Base-by-base conservation (phyloP, 129 eudicot genomes). In the Flaveria brownii region DNA sequence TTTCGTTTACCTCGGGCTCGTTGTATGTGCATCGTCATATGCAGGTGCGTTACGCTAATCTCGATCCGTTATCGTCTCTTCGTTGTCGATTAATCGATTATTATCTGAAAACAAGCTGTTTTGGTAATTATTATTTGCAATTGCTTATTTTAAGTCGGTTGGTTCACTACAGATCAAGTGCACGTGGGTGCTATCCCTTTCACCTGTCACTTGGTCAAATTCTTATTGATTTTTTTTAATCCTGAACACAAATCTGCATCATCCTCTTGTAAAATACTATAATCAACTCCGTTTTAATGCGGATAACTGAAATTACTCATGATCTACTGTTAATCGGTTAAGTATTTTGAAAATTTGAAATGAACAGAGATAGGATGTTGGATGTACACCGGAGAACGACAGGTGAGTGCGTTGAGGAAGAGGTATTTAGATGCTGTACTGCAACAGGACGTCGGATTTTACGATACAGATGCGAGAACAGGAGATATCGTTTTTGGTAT, bases 311-410 rank as follows among this genome's bases (percentile, higher is more conserved):
- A 74, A 15, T 59, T 74, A 74, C 26, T 50, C 57, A 43, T 25
- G 59, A 42, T 59, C 18, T 42, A 74, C 55, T 9, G 42, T 50
- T 52, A 39, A 23, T 56, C 0, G 16, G 22, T 46, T 60, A 22
- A 22, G 1, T 73, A 17, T 52, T 43, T 54, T 16, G 1, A 54
- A 15, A 73, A 73, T 41, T 68, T 8, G 25, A 54, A 28, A 74
- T 66, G 55, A 52, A 71, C 88, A 91, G 99, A 95, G 77, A 95
- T 95, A 68, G 92, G 88, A 54, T 95, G 99, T 64, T 95, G 99
- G 99, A 95, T 95, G 99, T 88, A 89, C 56, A 86, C 89, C 51
- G 99, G 99, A 56, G 99, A 95, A 77, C 88, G 99, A 81, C 99
- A 95, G 71, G 96, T 80, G 49, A 92, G 97, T 12, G 73, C 99